Evolutionary conservation across 495 filamentous ascomycete species (phyloP), one percentile per base, ranked within the genome.

Genomic region (Xylaria flabelliformis): DNA sequence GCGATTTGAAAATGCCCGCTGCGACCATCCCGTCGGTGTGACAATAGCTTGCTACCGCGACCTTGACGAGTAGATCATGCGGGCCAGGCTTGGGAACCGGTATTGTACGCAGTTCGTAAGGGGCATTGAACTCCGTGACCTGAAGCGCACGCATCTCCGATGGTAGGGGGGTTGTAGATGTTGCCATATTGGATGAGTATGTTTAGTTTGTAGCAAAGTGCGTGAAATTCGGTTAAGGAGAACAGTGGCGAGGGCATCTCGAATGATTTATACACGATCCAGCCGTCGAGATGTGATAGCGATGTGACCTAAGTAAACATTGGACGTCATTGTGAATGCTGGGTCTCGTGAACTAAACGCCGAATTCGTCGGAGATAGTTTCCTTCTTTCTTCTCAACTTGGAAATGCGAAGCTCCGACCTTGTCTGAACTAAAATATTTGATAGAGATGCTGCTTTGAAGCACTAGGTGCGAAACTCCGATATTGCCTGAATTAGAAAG

Each of bases 21-120:
- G 72, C 72, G 42, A 86, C 84, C 82, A 89, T 88, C 70, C 77
- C 71, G 77, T 90, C 89, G 9, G 89, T 90, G 78, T 91, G 88
- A 82, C 88, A 91, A 74, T 88, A 82, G 13, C 85, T 88, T 41
- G 85, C 88, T 21, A 87, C 88, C 58, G 83, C 87, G 56, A 89
- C 80, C 79, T 88, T 88, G 73, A 90, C 81, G 51, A 90, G 86
- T 15, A 90, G 73, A 72, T 90, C 88, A 70, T 86, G 75, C 2
- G 82, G 80, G 15, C 76, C 70, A 17, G 89, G 80, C 36, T 74
- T 72, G 32, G 88, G 89, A 13, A 85, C 84, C 62, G 84, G 81
- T 64, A 88, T 77, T n/a, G 75, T 73, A 69, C 80, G 78, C 63
- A 90, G 75, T 50, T 81, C 70, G 77, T 90, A 89, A 24, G 87